These are phyloP conservation scores for Kwoniella mangroviensis DNA, from an alignment of 768 basidiomycete genomes.

Conservation along the genomic window DNA sequence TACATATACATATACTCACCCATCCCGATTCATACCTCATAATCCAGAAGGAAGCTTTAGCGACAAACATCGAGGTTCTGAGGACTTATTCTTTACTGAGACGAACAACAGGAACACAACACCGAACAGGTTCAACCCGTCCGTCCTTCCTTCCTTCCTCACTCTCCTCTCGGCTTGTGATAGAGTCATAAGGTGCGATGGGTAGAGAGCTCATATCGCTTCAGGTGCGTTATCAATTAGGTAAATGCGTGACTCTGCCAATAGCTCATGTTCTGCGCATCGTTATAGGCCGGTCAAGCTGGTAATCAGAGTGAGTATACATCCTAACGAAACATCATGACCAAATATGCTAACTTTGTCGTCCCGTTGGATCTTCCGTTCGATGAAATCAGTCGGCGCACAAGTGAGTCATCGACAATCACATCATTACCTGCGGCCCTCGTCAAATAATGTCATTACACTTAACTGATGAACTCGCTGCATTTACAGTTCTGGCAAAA, in stretches of 20 bases:
- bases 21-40: too few relatives aligned
- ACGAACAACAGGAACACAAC: not conserved
- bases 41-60: too few relatives aligned
- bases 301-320: conserved; percentile 79
- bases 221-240: conserved; percentile 45
- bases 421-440: not conserved
- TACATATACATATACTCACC: too few relatives aligned
- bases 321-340: not conserved
- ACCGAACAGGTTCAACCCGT: too few relatives aligned
- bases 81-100: too few relatives aligned
- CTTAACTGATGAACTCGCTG: not conserved
- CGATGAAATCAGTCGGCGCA: conserved; percentile 73
- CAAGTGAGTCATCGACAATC: conserved; percentile 58
- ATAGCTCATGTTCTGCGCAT: not conserved
- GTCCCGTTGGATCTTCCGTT: conserved; percentile 11
- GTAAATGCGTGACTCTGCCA: not conserved
- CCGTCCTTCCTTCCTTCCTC: not conserved
- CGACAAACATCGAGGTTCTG: too few relatives aligned
- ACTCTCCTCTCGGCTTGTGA: not conserved
- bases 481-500: conserved; percentile 84
- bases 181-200: conserved; percentile 33
- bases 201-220: conserved; percentile 59
- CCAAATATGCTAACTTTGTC: conserved; percentile 6
- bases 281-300: conserved; percentile 78
- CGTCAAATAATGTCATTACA: not conserved